Conservation (phyloP, 2,329 filamentous ascomycete genomes). For the Chaetomiaceae sp. region DNA sequence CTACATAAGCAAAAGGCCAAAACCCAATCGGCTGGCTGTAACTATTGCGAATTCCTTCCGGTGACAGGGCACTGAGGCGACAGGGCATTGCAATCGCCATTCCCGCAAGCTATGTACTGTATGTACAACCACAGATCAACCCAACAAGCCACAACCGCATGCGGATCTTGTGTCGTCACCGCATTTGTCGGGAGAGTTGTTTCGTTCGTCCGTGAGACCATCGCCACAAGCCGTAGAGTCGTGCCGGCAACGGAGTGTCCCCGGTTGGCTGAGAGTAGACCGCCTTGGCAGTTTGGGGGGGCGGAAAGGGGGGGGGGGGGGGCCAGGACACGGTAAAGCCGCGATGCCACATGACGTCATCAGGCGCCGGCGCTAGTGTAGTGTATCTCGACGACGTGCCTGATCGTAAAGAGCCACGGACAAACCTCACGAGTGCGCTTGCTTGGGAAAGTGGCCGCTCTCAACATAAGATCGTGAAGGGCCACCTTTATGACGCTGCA, state of each 20-base stretch:
- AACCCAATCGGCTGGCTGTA: not conserved
- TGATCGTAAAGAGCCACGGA: not conserved
- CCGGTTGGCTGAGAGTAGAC: not conserved
- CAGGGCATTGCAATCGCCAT: not conserved
- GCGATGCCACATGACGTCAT: not conserved
- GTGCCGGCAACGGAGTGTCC: not conserved
- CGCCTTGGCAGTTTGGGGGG: constrained; percentile 1
- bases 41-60: not conserved
- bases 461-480: not conserved
- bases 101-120: no score
- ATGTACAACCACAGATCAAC: no score
- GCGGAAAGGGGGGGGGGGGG: no score
- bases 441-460: no score
- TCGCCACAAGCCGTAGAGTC: not conserved
- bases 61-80: not conserved
- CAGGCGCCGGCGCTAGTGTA: not conserved
- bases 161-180: no score
- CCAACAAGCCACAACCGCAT: no score
- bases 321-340: not conserved
- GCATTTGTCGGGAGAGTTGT: not conserved
- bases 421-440: no score
- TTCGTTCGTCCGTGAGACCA: not conserved
- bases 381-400: constrained; percentile 1
- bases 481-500: not conserved
- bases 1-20: not conserved